Evolutionary conservation across 371 early-diverging fungal species (phyloP), one percentile per base, ranked within the genome.

Genomic region (Mortierella sp.): DNA sequence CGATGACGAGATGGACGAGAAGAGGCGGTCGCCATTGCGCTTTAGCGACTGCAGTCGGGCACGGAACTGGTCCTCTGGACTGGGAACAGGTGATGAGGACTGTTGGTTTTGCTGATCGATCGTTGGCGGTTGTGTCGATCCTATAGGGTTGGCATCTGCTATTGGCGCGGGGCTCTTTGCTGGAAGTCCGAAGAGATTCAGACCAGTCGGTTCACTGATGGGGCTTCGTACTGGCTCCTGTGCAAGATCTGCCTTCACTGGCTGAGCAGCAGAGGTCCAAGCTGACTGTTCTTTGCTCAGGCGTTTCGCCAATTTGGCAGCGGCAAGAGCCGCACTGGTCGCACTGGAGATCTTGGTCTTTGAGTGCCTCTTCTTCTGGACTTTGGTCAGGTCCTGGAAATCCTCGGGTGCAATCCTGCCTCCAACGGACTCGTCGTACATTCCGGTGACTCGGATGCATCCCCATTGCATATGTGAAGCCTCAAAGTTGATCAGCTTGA

Each of bases 401-500:
- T 76, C 40, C 68, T 77, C 64, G 0, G 81, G 81, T 0, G 65
- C 70, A 22, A 80, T 75, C 40, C 77, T 55, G n/a, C 68, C 72
- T 16, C 80, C 81, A 44, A 80, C 76, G 0, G 80, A 77, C 43
- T 83, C 87, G 41, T 88, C 87, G 61, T 85, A 85, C 45, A 90
- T 85, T 7, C 88, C 87, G 13, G 88, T 79, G 11, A 88, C 71
- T 19, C 73, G 70, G 11, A 82, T 71, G 16, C 75, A 73, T 9
- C 85, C 85, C 70, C 85, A 79, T 19, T 80, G 77, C 64, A 84
- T 71, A 45, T 80, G 80, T 3, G 85, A 80, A 6, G 82, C 84
- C 39, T 85, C 79, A 66, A 88, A 90, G 50, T 82, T 81, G 45
- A 86, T 73, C 29, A 86, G 79, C 48, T 88, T 86, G 40, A 90